Evolutionary conservation across 2,329 filamentous ascomycete species (phyloP).

Genomic region (Coleophoma cylindrospora): DNA sequence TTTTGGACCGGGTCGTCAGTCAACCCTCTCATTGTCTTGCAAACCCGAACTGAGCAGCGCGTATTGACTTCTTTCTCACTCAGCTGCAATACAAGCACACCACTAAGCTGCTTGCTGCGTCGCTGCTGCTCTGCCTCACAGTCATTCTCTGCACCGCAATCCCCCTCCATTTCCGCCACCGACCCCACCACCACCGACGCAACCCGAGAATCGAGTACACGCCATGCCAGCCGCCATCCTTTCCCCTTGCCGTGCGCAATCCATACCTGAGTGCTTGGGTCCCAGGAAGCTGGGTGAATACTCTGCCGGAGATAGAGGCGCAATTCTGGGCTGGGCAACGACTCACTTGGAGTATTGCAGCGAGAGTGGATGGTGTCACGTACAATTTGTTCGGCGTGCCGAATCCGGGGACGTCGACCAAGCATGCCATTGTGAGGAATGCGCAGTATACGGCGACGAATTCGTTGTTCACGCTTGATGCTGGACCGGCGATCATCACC

Average conservation of each 20-base stretch:
- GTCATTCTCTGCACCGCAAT: not conserved
- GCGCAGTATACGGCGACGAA: conserved; percentile 27
- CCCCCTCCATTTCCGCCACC: not conserved
- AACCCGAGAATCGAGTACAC: not conserved
- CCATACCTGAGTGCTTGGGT: conserved; percentile 30
- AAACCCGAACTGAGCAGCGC: no score
- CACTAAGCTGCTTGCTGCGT: not conserved
- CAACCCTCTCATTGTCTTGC: no score
- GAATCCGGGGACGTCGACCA: conserved; percentile 11
- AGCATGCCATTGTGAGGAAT: conserved; percentile 12
- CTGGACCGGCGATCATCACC: conserved; percentile 18
- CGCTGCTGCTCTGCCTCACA: not conserved
- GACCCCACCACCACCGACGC: not conserved
- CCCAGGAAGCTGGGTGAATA: conserved; percentile 18
- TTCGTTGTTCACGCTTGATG: conserved; percentile 22
- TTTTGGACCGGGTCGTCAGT: no score
- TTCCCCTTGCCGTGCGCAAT: conserved; percentile 24
- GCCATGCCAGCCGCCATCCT: not conserved
- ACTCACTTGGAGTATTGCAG: conserved; percentile 28
- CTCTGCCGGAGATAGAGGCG: conserved; percentile 20
- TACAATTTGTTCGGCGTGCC: conserved; percentile 27
- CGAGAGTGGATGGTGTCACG: conserved; percentile 23
- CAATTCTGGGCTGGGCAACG: conserved; percentile 29
- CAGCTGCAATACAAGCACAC: not conserved
- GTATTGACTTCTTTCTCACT: not conserved